Base-by-base conservation (phyloP, 2,329 filamentous ascomycete species). In the Trichophyton schoenleinii region DNA sequence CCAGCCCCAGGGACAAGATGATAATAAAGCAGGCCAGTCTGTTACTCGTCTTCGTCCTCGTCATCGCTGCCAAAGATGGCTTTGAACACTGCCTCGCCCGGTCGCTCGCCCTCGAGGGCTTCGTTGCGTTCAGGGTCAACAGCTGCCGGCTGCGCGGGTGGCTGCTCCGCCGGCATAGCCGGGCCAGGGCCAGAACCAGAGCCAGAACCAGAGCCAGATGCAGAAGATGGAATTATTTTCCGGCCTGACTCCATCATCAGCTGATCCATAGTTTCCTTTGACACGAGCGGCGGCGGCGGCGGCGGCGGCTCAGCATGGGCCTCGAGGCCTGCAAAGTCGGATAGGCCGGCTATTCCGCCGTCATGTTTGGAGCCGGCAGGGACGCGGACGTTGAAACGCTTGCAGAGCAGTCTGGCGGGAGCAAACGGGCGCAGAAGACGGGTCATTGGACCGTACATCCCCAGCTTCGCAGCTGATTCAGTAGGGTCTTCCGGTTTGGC, bases 11-110 rank as follows among this genome's bases (percentile, higher is more conserved):
- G 2, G 15, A 34, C 13, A 53, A 31, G 22, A 34, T 18, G 18
- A 18, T 18, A 18, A 18, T 25, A 53, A 11, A 13, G 15, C 25
- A 52, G 18, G 9, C 28, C 6, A 20, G 18, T 7, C 7, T 2
- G 1, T n/a, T 52, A 22, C 18, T 22, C 46, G 9, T 34, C 74
- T 34, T 83, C 77, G 61, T 89, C 87, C 67, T 89, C 87, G 65
- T 87, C 87, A 69, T 88, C 88, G 71, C 91, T 89, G 4, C 91
- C 92, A 80, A 97, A 97, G 34, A 97, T 91, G n/a, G 90, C 89
- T 67, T 84, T 89, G 68, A 96, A 91, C 0, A 96, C 86, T 49
- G 88, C 88, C 57, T 91, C 89, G 15, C 87, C 85, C 0, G 91
- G 88, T 60, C 84, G 81, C 68, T 85, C 79, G 0, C 82, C 86